Percentiles rank a stretch among this genome's conserved stretches.
These are phyloP conservation scores for Pleurotus ostreatus DNA, from an alignment of 768 basidiomycete species.

Conservation along the genomic window DNA sequence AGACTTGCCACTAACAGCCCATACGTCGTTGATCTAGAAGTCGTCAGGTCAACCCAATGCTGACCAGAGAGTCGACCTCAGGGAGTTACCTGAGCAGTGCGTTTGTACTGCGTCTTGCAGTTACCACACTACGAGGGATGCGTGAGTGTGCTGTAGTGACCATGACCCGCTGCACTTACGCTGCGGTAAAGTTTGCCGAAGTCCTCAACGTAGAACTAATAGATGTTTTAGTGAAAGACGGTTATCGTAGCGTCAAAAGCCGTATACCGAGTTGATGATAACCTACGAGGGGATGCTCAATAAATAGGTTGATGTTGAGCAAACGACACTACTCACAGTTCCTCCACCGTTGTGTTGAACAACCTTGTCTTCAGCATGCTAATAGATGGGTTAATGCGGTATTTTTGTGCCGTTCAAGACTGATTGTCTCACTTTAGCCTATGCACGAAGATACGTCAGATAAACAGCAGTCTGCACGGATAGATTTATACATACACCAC, in stretches of 20 bases:
- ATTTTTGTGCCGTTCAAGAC: no score
- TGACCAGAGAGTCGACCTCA: background rate
- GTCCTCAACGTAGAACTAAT: slow-evolving; percentile 35
- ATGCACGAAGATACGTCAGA: background rate
- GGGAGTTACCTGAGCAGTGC: slow-evolving; percentile 16
- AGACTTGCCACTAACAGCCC: slow-evolving; percentile 26
- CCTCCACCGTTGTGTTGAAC: slow-evolving; percentile 35
- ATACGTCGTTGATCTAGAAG: slow-evolving; percentile 25
- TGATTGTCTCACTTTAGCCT: slow-evolving; percentile 22
- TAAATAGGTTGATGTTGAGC: no score
- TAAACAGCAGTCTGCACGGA: background rate
- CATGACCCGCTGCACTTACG: slow-evolving; percentile 13
- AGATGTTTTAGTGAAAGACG: background rate
- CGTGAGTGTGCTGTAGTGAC: background rate
- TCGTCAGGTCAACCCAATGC: background rate
- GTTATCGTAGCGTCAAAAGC: no score
- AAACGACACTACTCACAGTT: slow-evolving; percentile 10
- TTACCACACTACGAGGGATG: slow-evolving; percentile 24
- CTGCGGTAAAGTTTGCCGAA: slow-evolving; percentile 36
- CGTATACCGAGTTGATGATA: slow-evolving; percentile 31
- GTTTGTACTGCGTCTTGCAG: slow-evolving; percentile 26
- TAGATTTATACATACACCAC: slow-evolving; percentile 25
- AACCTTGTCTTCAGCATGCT: slow-evolving; percentile 32
- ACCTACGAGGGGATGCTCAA: slow-evolving; percentile 14
- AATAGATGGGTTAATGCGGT: background rate